Base-by-base conservation (phyloP, 345 rosid species). In the Moricandia arvensis region DNA sequence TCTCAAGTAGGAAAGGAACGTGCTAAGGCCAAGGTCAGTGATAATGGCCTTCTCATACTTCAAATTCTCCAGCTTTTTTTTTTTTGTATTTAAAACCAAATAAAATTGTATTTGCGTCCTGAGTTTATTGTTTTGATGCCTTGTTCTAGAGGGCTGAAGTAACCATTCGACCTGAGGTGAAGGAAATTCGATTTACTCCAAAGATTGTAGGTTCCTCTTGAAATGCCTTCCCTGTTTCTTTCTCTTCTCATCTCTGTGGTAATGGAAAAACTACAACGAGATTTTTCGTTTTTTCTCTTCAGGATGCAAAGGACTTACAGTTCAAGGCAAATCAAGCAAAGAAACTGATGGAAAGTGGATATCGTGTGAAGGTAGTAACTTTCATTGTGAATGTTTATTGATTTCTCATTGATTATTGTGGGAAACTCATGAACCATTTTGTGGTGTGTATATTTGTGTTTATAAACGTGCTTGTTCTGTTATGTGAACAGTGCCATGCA, bases 361-460 rank as follows among this genome's bases (percentile, higher is more conserved):
- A 93, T 63, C 86, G 94, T 43, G 97, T 93, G 74, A 91, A 90
- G 98, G 98, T 43, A 21, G n/a, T n/a, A n/a, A n/a, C n/a, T n/a
- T n/a, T n/a, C n/a, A n/a, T n/a, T n/a, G n/a, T n/a, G n/a, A n/a
- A n/a, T n/a, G n/a, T n/a, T n/a, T n/a, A n/a, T n/a, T n/a, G n/a
- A n/a, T n/a, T n/a, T n/a, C n/a, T n/a, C n/a, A n/a, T n/a, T n/a
- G n/a, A n/a, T n/a, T n/a, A n/a, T n/a, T n/a, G n/a, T n/a, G n/a
- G n/a, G n/a, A n/a, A n/a, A n/a, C n/a, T n/a, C n/a, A n/a, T n/a
- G n/a, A n/a, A n/a, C n/a, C n/a, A n/a, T n/a, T n/a, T n/a, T n/a
- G n/a, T n/a, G n/a, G n/a, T n/a, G n/a, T n/a, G n/a, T n/a, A n/a
- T n/a, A n/a, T n/a, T n/a, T n/a, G n/a, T n/a, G n/a, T n/a, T n/a